phyloP scores from a whole-genome alignment of 140 eudicot species.

The Erigeron philadelphicus region DNA sequence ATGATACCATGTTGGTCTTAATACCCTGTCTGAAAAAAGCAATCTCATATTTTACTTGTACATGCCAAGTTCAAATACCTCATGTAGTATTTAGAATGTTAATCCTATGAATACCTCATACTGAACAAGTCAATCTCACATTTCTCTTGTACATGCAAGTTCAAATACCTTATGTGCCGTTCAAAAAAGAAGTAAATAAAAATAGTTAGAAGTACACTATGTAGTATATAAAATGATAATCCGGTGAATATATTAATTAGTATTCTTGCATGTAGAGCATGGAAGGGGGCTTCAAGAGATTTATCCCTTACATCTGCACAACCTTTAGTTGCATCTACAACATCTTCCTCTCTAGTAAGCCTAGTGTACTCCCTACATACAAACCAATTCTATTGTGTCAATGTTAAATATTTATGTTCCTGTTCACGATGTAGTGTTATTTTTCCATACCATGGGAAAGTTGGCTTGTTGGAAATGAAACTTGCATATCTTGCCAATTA shows the following conservation, averaged over 20 bases:
- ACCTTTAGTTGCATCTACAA: constrained; percentile 51
- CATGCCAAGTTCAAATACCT: no score
- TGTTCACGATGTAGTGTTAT: constrained; percentile 25
- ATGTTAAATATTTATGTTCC: constrained; percentile 90
- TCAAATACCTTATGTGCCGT: no score
- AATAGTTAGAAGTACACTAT: no score
- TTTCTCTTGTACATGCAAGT: no score
- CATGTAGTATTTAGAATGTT: no score
- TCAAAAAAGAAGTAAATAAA: no score
- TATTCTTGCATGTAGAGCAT: not conserved
- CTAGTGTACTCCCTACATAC: constrained; percentile 88
- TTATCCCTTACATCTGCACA: constrained; percentile 63
- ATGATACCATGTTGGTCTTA: no score
- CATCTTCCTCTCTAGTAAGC: constrained; percentile 72
- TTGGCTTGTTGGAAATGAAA: constrained; percentile 22
- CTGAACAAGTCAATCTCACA: no score
- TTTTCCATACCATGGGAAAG: not conserved
- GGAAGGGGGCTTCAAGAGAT: constrained; percentile 59
- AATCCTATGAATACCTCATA: not conserved
- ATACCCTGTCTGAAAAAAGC: no score
- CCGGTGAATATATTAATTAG: not conserved
- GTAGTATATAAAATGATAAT: not conserved
- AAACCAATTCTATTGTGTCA: constrained; percentile 96
- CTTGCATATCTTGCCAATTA: constrained; percentile 52
- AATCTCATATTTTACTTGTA: no score